A percentile compares a stretch with the other conserved stretches of the same genome.
Evolutionary conservation across 2,329 filamentous ascomycete genomes (phyloP).

Genomic region (Chaetothyriales sp.): DNA sequence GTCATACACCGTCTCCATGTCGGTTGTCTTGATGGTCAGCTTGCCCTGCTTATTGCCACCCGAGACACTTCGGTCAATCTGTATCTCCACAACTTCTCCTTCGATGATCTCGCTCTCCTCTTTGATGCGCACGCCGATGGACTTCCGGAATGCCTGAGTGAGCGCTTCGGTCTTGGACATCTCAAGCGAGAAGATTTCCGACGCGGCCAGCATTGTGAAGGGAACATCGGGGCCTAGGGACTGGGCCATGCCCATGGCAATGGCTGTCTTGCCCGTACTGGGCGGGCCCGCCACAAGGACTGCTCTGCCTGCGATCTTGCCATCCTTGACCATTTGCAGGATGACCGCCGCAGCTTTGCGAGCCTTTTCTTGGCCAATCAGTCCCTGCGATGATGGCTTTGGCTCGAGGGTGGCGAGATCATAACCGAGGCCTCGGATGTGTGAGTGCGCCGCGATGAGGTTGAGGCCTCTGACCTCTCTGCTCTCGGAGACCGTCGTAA

Average conservation of each 20-base stretch:
- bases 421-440: slow-evolving; percentile 89
- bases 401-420: slow-evolving; percentile 84
- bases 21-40: slow-evolving; percentile 96
- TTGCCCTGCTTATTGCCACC: slow-evolving; percentile 97
- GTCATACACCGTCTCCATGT: slow-evolving; percentile 99
- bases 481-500: slow-evolving; percentile 78
- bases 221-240: slow-evolving; percentile 86
- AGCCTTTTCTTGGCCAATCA: slow-evolving; percentile 92
- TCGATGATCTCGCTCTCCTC: slow-evolving; percentile 99
- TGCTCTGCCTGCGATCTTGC: slow-evolving; percentile 91
- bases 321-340: slow-evolving; percentile 96
- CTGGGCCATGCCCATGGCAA: slow-evolving; percentile 97
- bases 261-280: slow-evolving; percentile 94
- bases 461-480: slow-evolving; percentile 94
- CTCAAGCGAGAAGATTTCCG: slow-evolving; percentile 95
- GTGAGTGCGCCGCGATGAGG: slow-evolving; percentile 94
- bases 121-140: slow-evolving; percentile 93
- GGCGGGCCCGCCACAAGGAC: slow-evolving; percentile 90
- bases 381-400: slow-evolving; percentile 68
- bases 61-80: slow-evolving; percentile 92
- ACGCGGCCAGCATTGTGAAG: slow-evolving; percentile 88
- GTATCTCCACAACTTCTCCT: slow-evolving; percentile 96
- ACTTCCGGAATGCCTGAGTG: slow-evolving; percentile 97
- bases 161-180: slow-evolving; percentile 99
- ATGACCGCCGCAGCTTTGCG: slow-evolving; percentile 93